Evolutionary conservation across 2,329 filamentous ascomycete genomes (phyloP).

Genomic region (Penicillium janthinellum): DNA sequence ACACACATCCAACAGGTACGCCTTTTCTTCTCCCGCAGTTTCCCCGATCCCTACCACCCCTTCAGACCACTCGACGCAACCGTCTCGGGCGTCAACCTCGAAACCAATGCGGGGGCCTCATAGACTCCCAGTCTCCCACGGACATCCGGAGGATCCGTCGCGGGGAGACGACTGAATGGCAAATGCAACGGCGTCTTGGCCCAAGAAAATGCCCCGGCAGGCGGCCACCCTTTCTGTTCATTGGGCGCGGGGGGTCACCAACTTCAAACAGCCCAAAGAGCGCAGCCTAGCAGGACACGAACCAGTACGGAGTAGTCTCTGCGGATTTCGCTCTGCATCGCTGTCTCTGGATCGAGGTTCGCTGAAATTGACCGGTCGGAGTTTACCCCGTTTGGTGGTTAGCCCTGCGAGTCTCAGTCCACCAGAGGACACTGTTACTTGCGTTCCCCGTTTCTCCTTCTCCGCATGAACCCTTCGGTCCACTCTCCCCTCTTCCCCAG

Average conservation of each 20-base stretch:
- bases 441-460: slow-evolving; percentile 13
- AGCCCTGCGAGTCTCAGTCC: not conserved
- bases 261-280: slow-evolving; percentile 3
- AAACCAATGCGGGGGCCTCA: slow-evolving; percentile 11
- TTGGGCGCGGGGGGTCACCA: not conserved
- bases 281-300: not conserved
- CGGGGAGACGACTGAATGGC: slow-evolving; percentile 13
- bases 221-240: not conserved
- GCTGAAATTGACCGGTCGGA: slow-evolving; percentile 9
- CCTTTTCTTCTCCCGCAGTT: not conserved
- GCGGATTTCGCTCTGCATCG: not conserved
- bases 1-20: not conserved
- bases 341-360: not conserved
- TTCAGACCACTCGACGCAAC: not conserved
- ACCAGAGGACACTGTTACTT: not conserved
- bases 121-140: slow-evolving; percentile 6
- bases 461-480: slow-evolving; percentile 28
- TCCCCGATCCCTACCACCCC: not conserved
- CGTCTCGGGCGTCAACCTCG: not conserved
- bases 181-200: slow-evolving; percentile 10
- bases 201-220: not conserved
- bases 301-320: not conserved
- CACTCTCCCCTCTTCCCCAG: slow-evolving; percentile 22
- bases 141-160: slow-evolving; percentile 23
- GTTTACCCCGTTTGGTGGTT: slow-evolving; percentile 11